Evolutionary conservation across 2,329 filamentous ascomycete species (phyloP), one percentile per base, ranked within the genome.

Genomic region (Kalmusia sp.): DNA sequence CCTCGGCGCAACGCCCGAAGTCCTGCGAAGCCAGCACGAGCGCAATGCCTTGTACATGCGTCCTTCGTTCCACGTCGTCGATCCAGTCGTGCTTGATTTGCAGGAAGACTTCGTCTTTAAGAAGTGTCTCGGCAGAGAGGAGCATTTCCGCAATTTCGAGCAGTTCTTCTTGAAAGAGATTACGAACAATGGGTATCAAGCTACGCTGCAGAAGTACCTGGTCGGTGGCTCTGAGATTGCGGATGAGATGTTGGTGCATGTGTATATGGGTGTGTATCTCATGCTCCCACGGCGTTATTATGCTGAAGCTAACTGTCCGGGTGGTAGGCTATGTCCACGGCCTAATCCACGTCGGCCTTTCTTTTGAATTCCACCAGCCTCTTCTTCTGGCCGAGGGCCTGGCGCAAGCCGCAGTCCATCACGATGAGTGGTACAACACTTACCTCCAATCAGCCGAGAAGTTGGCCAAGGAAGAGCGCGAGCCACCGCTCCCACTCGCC

Each of bases 31-130:
- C 15, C 38, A 40, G 15, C 24, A 40, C 38, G 38, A 40, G 12
- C 38, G 38, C 38, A 40, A 40, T 40, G 38, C 17, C 38, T n/a
- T 14, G 15, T 40, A 40, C 38, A 22, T 24, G 38, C 38, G 38
- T 8, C 9, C 7, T 6, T 11, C 38, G 12, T 14, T 40, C 12
- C 14, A 17, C n/a, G 38, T 40, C 14, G 21, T 24, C 11, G 9
- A n/a, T 15, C 21, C 21, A 11, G 12, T 40, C 15, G 38, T 40
- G 9, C 21, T 22, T 14, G 38, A 40, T 27, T 19, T 40, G 38
- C 6, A 24, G n/a, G 38, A 40, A 6, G 21, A 22, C 38, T 15
- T 6, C 21, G 19, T 40, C 21, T 40, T 17, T n/a, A 40, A 40
- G 15, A 22, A 19, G 24, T 40, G 38, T 27, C 38, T 40, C 9